Percentiles rank a stretch among this genome's conserved stretches.
Conservation (phyloP, 441 rosid genomes). For the Mallotus japonicus region DNA sequence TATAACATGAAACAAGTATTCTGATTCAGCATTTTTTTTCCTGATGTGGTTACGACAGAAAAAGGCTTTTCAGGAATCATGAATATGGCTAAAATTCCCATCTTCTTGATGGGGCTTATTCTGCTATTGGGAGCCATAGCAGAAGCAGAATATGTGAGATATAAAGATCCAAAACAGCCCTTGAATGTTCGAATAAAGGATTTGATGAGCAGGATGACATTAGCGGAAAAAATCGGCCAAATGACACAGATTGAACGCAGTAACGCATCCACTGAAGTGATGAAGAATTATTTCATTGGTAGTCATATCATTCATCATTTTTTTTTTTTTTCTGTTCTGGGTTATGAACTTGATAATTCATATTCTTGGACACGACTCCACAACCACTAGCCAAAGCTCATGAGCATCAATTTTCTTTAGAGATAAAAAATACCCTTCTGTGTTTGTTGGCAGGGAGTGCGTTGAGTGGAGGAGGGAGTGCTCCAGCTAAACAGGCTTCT, state of each 20-base stretch:
- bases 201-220: conserved; percentile 60
- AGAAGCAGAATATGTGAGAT: conserved; percentile 45
- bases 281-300: conserved; percentile 66
- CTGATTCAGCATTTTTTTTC: not conserved
- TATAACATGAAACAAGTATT: not conserved
- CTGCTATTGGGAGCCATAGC: conserved; percentile 25
- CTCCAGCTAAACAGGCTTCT: conserved; percentile 50
- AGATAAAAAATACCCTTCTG: too few species aligned
- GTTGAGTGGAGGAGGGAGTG: conserved; percentile 71
- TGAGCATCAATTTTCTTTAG: too few species aligned
- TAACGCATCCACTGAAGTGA: conserved; percentile 52
- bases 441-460: conserved; percentile 47
- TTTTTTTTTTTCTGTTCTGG: too few species aligned
- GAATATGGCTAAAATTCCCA: conserved; percentile 35
- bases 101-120: conserved; percentile 35
- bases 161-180: conserved; percentile 61
- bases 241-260: conserved; percentile 79
- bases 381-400: too few species aligned
- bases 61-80: not conserved
- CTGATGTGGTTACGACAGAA: not conserved
- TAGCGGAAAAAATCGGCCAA: conserved; percentile 84
- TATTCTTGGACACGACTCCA: too few species aligned
- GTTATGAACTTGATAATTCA: too few species aligned
- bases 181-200: conserved; percentile 47
- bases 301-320: not conserved